Evolutionary conservation across 2,329 filamentous ascomycete genomes (phyloP).

Genomic region (Colletotrichum navitas): DNA sequence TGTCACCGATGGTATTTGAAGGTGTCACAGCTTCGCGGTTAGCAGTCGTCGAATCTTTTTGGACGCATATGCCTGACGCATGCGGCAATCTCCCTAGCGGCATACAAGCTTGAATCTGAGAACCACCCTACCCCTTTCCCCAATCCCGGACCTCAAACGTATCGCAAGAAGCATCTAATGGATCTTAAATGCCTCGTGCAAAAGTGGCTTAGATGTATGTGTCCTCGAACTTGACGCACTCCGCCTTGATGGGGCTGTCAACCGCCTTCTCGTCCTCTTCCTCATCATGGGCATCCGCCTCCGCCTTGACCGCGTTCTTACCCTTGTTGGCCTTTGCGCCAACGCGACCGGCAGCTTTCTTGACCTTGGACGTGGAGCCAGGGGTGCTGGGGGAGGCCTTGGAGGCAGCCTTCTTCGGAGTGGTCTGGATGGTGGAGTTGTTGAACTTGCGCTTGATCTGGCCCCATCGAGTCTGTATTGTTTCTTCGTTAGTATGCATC

Average conservation of each 20-base stretch:
- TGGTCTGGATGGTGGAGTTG: constrained; percentile 25
- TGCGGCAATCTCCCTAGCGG: background rate
- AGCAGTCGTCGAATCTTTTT: background rate
- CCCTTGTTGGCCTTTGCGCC: constrained; percentile 43
- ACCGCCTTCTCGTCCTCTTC: background rate
- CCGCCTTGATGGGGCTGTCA: constrained; percentile 30
- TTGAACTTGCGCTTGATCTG: constrained; percentile 52
- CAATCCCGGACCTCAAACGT: no score
- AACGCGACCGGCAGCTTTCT: constrained; percentile 40
- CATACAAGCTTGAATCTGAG: background rate
- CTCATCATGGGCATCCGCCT: constrained; percentile 42
- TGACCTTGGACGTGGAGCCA: constrained; percentile 34
- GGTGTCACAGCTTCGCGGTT: background rate
- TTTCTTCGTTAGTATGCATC: background rate
- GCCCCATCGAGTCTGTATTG: constrained; percentile 58
- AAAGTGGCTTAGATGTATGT: background rate
- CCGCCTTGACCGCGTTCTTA: constrained; percentile 43
- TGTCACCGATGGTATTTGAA: no score
- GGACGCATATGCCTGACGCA: background rate
- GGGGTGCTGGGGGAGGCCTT: background rate
- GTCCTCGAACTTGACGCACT: background rate
- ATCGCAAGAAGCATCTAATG: no score
- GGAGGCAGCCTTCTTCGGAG: constrained; percentile 9
- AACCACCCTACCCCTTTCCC: no score
- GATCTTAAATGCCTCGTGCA: background rate